Evolutionary conservation across 768 basidiomycete genomes (phyloP).

Genomic region (Pulveroboletus sp.): DNA sequence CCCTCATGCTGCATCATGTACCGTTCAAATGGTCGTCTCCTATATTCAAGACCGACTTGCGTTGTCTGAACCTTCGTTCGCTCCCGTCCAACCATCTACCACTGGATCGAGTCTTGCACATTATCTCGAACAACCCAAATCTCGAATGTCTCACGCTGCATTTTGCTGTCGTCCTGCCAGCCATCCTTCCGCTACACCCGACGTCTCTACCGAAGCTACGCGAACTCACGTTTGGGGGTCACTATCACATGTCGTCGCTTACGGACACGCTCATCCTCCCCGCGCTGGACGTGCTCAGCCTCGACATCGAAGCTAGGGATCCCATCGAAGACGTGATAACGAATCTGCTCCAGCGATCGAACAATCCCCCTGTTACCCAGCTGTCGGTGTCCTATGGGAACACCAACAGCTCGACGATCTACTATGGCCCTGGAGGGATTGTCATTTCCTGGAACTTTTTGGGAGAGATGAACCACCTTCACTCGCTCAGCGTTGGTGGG

Average conservation of each 20-base stretch:
- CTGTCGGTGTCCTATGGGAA: slow-evolving; percentile 61
- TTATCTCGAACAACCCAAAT: slow-evolving; percentile 52
- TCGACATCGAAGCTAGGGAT: slow-evolving; percentile 74
- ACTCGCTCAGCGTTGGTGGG: slow-evolving; percentile 58
- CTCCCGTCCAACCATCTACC: slow-evolving; percentile 60
- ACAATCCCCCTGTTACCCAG: slow-evolving; percentile 49
- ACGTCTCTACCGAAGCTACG: slow-evolving; percentile 52
- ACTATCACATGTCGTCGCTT: slow-evolving; percentile 57
- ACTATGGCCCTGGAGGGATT: slow-evolving; percentile 54
- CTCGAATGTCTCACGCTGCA: slow-evolving; percentile 57
- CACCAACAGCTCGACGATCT: slow-evolving; percentile 38
- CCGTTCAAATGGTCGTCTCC: slow-evolving; percentile 79
- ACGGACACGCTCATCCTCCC: slow-evolving; percentile 61
- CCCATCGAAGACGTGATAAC: slow-evolving; percentile 69
- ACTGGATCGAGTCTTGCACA: slow-evolving; percentile 64
- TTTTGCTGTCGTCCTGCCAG: slow-evolving; percentile 54
- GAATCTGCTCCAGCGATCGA: slow-evolving; percentile 55
- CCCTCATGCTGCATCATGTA: slow-evolving; percentile 62
- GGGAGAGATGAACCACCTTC: slow-evolving; percentile 51
- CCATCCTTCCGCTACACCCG: slow-evolving; percentile 57
- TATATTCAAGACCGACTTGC: slow-evolving; percentile 57
- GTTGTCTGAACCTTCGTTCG: slow-evolving; percentile 57
- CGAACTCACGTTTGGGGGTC: slow-evolving; percentile 58
- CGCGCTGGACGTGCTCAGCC: slow-evolving; percentile 48
- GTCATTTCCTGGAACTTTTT: slow-evolving; percentile 68